Percentiles rank a stretch among this genome's conserved stretches.
phyloP scores from a whole-genome alignment of 1,284 basidiomycete species.

The Hypsizygus ulmarius region DNA sequence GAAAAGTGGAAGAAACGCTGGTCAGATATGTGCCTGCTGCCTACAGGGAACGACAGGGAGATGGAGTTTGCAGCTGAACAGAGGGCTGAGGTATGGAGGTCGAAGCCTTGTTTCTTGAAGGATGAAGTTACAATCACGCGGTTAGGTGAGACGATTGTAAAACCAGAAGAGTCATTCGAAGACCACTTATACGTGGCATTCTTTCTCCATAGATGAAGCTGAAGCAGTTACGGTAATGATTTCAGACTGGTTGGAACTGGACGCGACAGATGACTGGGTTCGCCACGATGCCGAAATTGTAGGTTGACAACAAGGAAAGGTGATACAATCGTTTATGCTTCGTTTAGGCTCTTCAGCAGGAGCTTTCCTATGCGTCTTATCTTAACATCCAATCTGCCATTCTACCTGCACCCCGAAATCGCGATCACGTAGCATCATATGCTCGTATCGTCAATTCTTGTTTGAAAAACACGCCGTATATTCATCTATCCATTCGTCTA shows the following conservation, averaged over 20 bases:
- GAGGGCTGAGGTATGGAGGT: slow-evolving; percentile 88
- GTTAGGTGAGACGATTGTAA: slow-evolving; percentile 55
- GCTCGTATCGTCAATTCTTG: slow-evolving; percentile 85
- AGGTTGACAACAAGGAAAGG: slow-evolving; percentile 27
- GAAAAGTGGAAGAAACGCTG: slow-evolving; percentile 85
- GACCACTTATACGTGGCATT: background rate
- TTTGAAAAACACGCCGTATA: slow-evolving; percentile 66
- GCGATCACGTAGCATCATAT: slow-evolving; percentile 85
- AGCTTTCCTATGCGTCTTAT: slow-evolving; percentile 91
- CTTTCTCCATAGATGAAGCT: slow-evolving; percentile 69
- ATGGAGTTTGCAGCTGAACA: slow-evolving; percentile 57
- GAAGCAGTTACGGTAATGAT: slow-evolving; percentile 75
- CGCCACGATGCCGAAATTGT: slow-evolving; percentile 95
- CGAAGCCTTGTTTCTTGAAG: slow-evolving; percentile 72
- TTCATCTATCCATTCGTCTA: slow-evolving; percentile 78
- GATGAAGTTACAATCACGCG: slow-evolving; percentile 90
- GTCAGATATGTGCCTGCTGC: slow-evolving; percentile 82
- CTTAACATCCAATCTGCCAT: slow-evolving; percentile 84
- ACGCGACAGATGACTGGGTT: slow-evolving; percentile 91
- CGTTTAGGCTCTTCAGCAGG: slow-evolving; percentile 86
- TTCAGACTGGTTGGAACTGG: slow-evolving; percentile 95
- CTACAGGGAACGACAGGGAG: slow-evolving; percentile 45
- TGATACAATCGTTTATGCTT: background rate
- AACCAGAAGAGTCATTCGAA: background rate
- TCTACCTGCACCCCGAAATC: slow-evolving; percentile 87